These are phyloP conservation scores for Vitis hybrid DNA, from an alignment of 177 flowering plant species.

Conservation along the genomic window DNA sequence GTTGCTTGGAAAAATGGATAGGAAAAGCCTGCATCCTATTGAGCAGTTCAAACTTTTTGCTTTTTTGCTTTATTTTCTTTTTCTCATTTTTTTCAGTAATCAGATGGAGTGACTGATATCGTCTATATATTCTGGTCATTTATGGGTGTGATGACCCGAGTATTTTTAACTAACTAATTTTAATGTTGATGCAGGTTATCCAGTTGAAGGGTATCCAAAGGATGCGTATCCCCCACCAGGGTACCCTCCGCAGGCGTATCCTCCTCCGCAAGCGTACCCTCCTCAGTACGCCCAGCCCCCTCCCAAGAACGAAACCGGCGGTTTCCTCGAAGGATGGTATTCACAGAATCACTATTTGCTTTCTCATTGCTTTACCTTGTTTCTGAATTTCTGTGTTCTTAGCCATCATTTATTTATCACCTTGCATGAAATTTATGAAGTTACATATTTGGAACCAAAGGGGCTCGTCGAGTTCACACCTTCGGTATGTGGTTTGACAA, in stretches of 20 bases:
- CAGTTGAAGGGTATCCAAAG: constrained; percentile 20
- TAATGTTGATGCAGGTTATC: constrained; percentile 29
- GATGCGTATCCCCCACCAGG: constrained; percentile 48
- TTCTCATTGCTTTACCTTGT: not conserved
- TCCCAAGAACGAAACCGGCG: constrained; percentile 22
- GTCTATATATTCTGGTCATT: too few species aligned
- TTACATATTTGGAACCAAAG: not conserved
- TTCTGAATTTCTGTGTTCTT: too few species aligned
- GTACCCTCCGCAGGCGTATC: constrained; percentile 41
- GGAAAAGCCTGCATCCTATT: not conserved
- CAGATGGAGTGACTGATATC: not conserved
- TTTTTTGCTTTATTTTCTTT: not conserved
- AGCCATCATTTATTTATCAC: not conserved
- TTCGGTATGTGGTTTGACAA: too few species aligned
- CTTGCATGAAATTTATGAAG: too few species aligned
- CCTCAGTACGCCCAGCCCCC: constrained; percentile 30
- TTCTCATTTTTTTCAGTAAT: constrained; percentile 2
- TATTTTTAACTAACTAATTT: too few species aligned
- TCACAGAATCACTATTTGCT: not conserved
- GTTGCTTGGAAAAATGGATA: not conserved
- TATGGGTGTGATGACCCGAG: too few species aligned
- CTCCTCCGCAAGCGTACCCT: constrained; percentile 26
- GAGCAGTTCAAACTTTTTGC: too few species aligned
- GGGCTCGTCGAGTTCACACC: too few species aligned
- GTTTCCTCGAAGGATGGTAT: constrained; percentile 49